Evolutionary conservation across 768 basidiomycete species (phyloP).

Genomic region (Tylopilus plumbeoviolaceoides): DNA sequence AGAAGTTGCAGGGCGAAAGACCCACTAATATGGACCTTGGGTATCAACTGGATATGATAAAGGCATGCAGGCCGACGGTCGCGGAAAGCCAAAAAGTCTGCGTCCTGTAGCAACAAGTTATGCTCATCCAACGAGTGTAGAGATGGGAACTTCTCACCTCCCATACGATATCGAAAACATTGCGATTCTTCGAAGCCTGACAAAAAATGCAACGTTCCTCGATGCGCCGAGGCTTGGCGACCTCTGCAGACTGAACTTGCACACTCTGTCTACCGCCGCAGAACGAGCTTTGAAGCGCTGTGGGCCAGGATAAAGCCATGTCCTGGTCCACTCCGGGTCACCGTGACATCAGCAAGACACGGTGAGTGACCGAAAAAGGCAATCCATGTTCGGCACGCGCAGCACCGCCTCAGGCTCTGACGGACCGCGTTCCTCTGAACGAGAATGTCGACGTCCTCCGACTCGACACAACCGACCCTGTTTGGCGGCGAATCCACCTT

Average conservation of each 20-base stretch:
- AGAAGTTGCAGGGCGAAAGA: neutral
- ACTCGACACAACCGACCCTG: slow-evolving; percentile 26
- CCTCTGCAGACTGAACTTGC: neutral
- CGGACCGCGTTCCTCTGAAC: neutral
- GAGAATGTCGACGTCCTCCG: slow-evolving; percentile 30
- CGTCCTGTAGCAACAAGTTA: slow-evolving; percentile 34
- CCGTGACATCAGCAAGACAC: too few species aligned
- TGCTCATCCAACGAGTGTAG: neutral
- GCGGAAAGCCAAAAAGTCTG: slow-evolving; percentile 46
- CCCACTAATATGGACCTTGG: slow-evolving; percentile 50
- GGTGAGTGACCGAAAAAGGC: slow-evolving; percentile 11
- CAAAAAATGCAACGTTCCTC: slow-evolving; percentile 37
- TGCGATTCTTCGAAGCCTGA: slow-evolving; percentile 31
- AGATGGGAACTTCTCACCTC: slow-evolving; percentile 34
- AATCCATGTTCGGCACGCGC: neutral
- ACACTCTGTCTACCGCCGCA: neutral
- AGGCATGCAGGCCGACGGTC: slow-evolving; percentile 47
- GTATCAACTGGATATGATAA: slow-evolving; percentile 50
- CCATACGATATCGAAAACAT: slow-evolving; percentile 46
- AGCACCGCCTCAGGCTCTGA: neutral
- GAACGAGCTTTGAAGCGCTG: neutral
- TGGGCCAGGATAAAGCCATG: slow-evolving; percentile 6
- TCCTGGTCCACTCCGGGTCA: slow-evolving; percentile 4
- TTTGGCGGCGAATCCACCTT: slow-evolving; percentile 24
- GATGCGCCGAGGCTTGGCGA: neutral